Evolutionary conservation across 164 flowering plant genomes (phyloP), one percentile per base, ranked within the genome.

Genomic region (Tinospora cordifolia): DNA sequence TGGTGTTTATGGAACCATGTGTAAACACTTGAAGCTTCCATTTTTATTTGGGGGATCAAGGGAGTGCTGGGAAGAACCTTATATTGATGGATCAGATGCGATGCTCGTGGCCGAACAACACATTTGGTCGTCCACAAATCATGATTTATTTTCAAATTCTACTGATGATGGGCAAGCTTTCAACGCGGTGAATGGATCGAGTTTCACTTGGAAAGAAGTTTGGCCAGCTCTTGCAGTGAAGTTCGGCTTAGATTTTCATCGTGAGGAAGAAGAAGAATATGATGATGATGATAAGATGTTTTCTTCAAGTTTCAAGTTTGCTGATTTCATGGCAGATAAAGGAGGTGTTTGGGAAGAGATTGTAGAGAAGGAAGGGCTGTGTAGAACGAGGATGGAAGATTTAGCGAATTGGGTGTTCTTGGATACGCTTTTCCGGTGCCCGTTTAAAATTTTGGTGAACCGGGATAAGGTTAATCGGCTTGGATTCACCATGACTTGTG

Each of bases 331-430:
- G 96, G 79, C 68, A 0, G 89, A 84, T 40, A 91, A 82, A 77
- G 78, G 79, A 12, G 38, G 38, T 6, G 81, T 83, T 4, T 93
- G 97, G 98, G 77, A 81, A 27, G 96, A 87, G 76, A 87, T 93
- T 62, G 88, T 87, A 41, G 78, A 6, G 68, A 79, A 77, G 69
- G 79, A 84, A 46, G 90, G 93, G 19, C 67, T 93, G 34, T 41
- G 74, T 5, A 26, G 30, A 54, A 84, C 88, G 14, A 81, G 82
- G 70, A 80, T 90, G 83, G 83, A 77, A 62, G 92, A 91, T 76
- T 78, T 93, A 70, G 97, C 93, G 2, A 90, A 88, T 40, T 93
- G 95, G 97, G 83, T 41, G 34, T 90, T 93, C 76, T 41, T 93
- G 75, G 98, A 93, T 72, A 26, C 69, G 10, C 57, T 87, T 62